Base-by-base conservation (phyloP, 192 early-diverging fungal genomes). In the Coemansia aciculifera region DNA sequence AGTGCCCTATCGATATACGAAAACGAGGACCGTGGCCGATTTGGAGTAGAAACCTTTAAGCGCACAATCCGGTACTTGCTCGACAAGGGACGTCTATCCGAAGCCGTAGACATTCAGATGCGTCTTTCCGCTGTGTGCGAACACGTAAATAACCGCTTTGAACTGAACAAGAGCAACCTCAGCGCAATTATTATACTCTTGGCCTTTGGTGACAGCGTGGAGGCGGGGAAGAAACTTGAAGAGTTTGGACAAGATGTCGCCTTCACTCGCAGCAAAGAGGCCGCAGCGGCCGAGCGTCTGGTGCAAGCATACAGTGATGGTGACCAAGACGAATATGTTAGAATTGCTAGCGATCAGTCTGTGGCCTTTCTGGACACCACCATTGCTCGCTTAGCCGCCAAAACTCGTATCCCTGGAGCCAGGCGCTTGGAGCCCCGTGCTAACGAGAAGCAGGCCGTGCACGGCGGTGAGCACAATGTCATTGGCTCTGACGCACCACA, bases 151-250 rank as follows among this genome's bases (percentile, higher is more conserved):
- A 81, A 63, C 49, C 67, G 73, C 34, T 40, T 48, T 3, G 79
- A 81, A 64, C 52, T 71, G 5, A 67, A 60, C 63, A 81, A 76
- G 64, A 69, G 70, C 43, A 69, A 65, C 27, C 57, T 81, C 54
- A 37, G 69, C 54, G 66, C 67, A 9, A 67, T 81, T 13, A 61
- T 81, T n/a, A 15, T 81, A 29, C 59, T 69, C 11, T 71, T 81
- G 21, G 73, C 79, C 4, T 81, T 81, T 69, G 79, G 79, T 27
- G 79, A 81, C 43, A 59, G 44, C 29, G 74, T 81, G 2, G 79
- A 71, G 43, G 79, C 79, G 0, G 70, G 68, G 27, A 81, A 81
- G 71, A 73, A 69, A 51, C 69, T 72, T 8, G 73, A 81, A 23
- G 70, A 63, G 73, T 81, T 76, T 73, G 71, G 67, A 24, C 59